These are phyloP conservation scores for Schoenoplectus triqueter DNA, from an alignment of 202 grass and related monocot species.

Conservation along the genomic window DNA sequence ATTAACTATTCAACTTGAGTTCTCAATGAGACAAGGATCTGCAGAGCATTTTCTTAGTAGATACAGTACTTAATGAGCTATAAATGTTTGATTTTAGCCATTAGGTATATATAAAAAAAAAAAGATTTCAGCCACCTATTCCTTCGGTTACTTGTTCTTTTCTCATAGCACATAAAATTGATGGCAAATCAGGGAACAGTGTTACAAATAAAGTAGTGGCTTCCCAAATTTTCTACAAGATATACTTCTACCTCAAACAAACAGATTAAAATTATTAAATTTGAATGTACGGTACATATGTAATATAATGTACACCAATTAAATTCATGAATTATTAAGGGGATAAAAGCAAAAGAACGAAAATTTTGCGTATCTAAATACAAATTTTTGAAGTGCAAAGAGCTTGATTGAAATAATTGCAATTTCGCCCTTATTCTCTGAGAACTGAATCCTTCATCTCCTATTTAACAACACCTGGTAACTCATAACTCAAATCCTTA, in stretches of 20 bases:
- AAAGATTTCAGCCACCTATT: too few species aligned
- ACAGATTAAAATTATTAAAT: neutral
- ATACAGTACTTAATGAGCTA: neutral
- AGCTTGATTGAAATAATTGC: neutral
- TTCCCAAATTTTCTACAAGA: neutral
- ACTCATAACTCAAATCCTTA: neutral
- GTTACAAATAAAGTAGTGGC: neutral
- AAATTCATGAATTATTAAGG: neutral
- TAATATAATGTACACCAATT: neutral
- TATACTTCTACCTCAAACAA: neutral
- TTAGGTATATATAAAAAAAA: too few species aligned
- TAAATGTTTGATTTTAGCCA: neutral
- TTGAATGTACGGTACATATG: slow-evolving; percentile 1
- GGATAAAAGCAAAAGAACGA: neutral
- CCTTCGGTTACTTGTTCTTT: too few species aligned
- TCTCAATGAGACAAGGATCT: too few species aligned
- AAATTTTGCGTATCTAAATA: neutral
- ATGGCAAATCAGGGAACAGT: neutral
- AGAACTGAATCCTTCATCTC: neutral
- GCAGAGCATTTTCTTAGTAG: too few species aligned
- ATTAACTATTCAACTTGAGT: too few species aligned
- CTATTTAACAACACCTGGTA: slow-evolving; percentile 30
- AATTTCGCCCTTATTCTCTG: neutral
- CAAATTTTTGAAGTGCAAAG: neutral
- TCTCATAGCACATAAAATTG: neutral